phyloP scores from a whole-genome alignment of 2,329 filamentous ascomycete genomes.

The Zalaria obscura region DNA sequence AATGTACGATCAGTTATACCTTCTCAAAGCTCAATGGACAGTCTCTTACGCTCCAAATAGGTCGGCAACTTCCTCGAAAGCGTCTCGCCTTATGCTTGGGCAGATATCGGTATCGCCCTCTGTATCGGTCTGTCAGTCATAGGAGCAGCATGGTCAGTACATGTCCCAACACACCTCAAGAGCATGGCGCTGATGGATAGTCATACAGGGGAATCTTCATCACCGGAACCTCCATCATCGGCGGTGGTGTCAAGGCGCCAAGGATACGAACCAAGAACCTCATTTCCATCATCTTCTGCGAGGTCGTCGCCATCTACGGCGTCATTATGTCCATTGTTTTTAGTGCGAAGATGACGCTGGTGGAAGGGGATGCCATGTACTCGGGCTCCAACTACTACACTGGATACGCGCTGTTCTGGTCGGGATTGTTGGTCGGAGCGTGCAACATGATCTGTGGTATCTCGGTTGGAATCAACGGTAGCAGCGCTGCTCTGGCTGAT shows the following conservation, averaged over 20 bases:
- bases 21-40: background rate
- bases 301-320: slow-evolving; percentile 98
- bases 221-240: slow-evolving; percentile 92
- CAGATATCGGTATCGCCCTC: slow-evolving; percentile 73
- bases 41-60: slow-evolving; percentile 26
- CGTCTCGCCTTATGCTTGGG: slow-evolving; percentile 90
- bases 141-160: slow-evolving; percentile 80
- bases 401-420: slow-evolving; percentile 92
- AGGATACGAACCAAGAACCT: slow-evolving; percentile 98
- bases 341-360: slow-evolving; percentile 65
- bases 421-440: slow-evolving; percentile 81
- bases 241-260: slow-evolving; percentile 89
- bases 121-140: slow-evolving; percentile 96
- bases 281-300: slow-evolving; percentile 99
- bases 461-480: slow-evolving; percentile 95
- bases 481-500: slow-evolving; percentile 88
- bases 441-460: slow-evolving; percentile 96
- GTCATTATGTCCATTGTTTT: slow-evolving; percentile 99
- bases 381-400: slow-evolving; percentile 79
- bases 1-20: slow-evolving; percentile 52
- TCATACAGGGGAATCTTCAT: slow-evolving; percentile 86
- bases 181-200: background rate
- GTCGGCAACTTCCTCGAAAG: slow-evolving; percentile 89
- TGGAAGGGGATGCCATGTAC: slow-evolving; percentile 51
- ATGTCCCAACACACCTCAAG: background rate